Evolutionary conservation across 2,329 filamentous ascomycete species (phyloP), one percentile per base, ranked within the genome.

Genomic region (Cladosporium sp.): DNA sequence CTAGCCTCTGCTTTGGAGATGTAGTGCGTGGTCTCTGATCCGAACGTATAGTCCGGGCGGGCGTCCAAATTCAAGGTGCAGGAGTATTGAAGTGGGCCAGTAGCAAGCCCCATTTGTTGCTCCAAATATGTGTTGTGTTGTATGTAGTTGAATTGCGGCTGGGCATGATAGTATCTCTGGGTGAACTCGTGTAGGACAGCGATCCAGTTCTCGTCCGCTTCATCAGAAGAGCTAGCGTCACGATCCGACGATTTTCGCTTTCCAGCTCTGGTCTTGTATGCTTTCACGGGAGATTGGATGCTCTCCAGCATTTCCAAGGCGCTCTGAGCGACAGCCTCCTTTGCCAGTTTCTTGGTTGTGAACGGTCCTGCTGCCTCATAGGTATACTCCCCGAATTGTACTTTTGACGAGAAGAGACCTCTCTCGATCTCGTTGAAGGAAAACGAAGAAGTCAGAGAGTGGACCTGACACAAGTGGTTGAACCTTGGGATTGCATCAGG

Each of bases 341-440:
- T 78, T 0, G 74, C 76, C 51, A 75, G 73, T 59, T 74, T 74
- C 66, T 79, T 78, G 39, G 67, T 74, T 7, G 64, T 63, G 61
- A 69, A 76, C 15, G 62, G 64, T 2, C 67, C 67, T 7, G 62
- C 28, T 11, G 64, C 65, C 3, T 62, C 61, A 19, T 71, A 22
- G 5, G 59, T 58, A 15, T 69, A 64, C 11, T 60, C 63, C 3
- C 65, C 63, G 40, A 74, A 70, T 1, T 40, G 56, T 9, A 73
- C 59, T 19, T 57, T 65, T 4, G 55, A 55, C 15, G 52, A 36
- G 19, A 58, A 62, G 8, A 28, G 36, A 8, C 54, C 43, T 47
- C 47, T 34, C 3, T 36, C n/a, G 4, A 54, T 14, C 39, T 58
- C 54, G 5, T 58, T 28, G 25, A 58, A 58, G 8, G 58, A 55